Base-by-base conservation (phyloP, 75 land plant genomes). In the Pinus albicaulis region DNA sequence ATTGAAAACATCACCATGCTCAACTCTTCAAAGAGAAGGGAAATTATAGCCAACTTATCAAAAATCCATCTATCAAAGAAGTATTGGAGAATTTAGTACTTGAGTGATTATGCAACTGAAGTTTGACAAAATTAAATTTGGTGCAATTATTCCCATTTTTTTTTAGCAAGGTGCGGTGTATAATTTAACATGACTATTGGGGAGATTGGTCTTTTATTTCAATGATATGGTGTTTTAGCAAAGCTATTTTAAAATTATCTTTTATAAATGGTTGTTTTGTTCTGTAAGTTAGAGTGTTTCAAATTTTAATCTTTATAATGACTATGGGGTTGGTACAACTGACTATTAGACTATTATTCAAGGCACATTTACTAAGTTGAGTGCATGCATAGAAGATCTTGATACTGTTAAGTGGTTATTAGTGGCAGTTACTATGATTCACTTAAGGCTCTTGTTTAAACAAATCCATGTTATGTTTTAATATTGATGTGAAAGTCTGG, bases 21-120 rank as follows among this genome's bases (percentile, higher is more conserved):
- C 96, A 95, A 77, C 92, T 93, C 10, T 93, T 95, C 87, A 95
- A 87, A 81, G 81, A 82, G 80, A 95, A 89, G 76, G 98, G 98
- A 7, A 91, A 95, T 79, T 95, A 91, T 82, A 93, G 96, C 77
- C 92, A 89, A 63, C 84, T 95, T 22, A 82, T 74, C 63, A 85
- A 79, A 44, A 79, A 84, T 34, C 78, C 86, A 38, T 75, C 74
- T 72, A 20, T 72, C 57, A 72, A 72, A 72, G 74, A 26, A 59
- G 1, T 48, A 68, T 41, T 24, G n/a, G 52, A 68, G 71, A 68
- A 36, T 36, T 68, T 24, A 1, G 52, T 38, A 19, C 14, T 41
- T 7, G 71, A 68, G 22, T 68, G 71, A 68, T 36, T n/a, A 19
- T 38, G 38, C 34, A 19, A 22, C 38, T 38, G 38, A 66, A 19